These are phyloP conservation scores for Lobulomyces angularis DNA, from an alignment of 192 early-diverging fungal genomes.

Conservation along the genomic window DNA sequence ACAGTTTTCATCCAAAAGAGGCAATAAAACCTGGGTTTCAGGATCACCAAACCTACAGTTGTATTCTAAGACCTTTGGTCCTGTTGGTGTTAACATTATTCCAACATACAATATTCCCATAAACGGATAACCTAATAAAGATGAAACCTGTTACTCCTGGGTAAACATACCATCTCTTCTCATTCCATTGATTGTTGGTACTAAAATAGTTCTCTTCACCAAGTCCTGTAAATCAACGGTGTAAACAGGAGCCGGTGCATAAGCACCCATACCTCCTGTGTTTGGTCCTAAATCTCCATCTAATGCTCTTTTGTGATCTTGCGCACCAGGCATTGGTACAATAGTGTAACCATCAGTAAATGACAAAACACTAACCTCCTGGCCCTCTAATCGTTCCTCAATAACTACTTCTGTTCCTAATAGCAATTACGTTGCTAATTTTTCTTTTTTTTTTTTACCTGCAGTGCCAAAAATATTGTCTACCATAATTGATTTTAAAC, in stretches of 20 bases:
- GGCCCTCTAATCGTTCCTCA: conserved; percentile 85
- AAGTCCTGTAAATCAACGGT: conserved; percentile 57
- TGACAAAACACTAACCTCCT: conserved; percentile 85
- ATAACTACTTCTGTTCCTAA: conserved; percentile 73
- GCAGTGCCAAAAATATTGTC: conserved; percentile 78
- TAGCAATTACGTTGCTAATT: conserved; percentile 2
- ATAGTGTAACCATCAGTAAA: conserved; percentile 94
- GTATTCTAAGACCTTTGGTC: conserved; percentile 94
- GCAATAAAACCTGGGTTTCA: conserved; percentile 91
- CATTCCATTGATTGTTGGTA: conserved; percentile 93
- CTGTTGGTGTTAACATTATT: conserved; percentile 81
- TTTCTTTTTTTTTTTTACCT: conserved; percentile 26
- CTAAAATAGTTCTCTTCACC: conserved; percentile 67
- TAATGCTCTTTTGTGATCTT: conserved; percentile 97
- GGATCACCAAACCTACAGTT: conserved; percentile 98
- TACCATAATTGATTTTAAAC: conserved; percentile 82
- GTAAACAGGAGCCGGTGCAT: conserved; percentile 88
- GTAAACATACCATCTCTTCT: conserved; percentile 58
- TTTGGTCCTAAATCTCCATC: conserved; percentile 86
- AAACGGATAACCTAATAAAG: conserved; percentile 65
- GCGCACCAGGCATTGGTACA: conserved; percentile 77
- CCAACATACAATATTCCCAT: conserved; percentile 95
- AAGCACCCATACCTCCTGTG: conserved; percentile 98
- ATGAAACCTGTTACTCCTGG: not conserved
- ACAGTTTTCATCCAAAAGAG: conserved; percentile 67